Evolutionary conservation across 2,329 filamentous ascomycete species (phyloP).

Genomic region (Pseudogymnoascus sp.): DNA sequence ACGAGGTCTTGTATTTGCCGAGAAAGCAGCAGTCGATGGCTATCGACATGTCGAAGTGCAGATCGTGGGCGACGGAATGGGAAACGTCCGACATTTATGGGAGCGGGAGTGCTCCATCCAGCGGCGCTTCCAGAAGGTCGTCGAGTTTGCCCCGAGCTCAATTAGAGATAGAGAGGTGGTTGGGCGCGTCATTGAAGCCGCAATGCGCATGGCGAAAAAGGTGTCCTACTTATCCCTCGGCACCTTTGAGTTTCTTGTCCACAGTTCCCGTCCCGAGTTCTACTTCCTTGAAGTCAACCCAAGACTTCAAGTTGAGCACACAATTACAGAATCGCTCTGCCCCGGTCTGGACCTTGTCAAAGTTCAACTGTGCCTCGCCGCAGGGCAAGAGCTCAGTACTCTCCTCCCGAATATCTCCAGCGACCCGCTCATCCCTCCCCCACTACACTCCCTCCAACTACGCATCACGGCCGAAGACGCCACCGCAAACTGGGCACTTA

Average conservation of each 20-base stretch:
- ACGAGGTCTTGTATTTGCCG: constrained; percentile 50
- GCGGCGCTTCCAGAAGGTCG: constrained; percentile 60
- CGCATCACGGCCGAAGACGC: constrained; percentile 38
- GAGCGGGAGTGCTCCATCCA: constrained; percentile 64
- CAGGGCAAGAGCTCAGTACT: constrained; percentile 25
- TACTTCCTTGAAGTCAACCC: constrained; percentile 28
- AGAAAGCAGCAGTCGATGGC: constrained; percentile 49
- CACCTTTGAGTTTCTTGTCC: constrained; percentile 58
- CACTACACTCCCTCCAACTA: constrained; percentile 36
- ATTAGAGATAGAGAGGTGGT: constrained; percentile 42
- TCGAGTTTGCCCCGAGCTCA: constrained; percentile 61
- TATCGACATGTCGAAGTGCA: constrained; percentile 63
- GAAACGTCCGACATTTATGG: constrained; percentile 50
- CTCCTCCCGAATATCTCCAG: constrained; percentile 28
- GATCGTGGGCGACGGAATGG: constrained; percentile 55
- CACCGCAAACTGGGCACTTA: constrained; percentile 43
- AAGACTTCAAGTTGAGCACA: constrained; percentile 27
- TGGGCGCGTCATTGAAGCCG: constrained; percentile 34
- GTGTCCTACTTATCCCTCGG: constrained; percentile 51
- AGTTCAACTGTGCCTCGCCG: constrained; percentile 31
- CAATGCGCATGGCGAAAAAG: constrained; percentile 45
- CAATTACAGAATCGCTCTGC: constrained; percentile 32
- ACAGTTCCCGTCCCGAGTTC: constrained; percentile 38
- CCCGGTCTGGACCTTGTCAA: constrained; percentile 27
- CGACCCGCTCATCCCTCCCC: constrained; percentile 27